Percentiles rank a stretch among this genome's conserved stretches.
Evolutionary conservation across 2,329 filamentous ascomycete species (phyloP).

Genomic region (Dactylellina leptospora): DNA sequence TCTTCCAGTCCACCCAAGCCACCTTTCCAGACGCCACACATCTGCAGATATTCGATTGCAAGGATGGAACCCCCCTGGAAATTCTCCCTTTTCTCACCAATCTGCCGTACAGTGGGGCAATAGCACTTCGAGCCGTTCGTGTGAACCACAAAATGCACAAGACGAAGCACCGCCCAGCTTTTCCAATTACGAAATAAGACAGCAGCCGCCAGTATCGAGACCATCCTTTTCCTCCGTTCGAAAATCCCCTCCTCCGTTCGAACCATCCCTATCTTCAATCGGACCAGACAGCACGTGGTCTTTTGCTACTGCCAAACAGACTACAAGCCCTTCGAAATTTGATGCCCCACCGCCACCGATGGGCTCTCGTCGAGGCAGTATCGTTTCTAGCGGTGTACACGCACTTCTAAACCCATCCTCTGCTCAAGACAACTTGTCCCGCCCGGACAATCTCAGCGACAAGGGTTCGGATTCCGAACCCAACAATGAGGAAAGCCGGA

Average conservation of each 20-base stretch:
- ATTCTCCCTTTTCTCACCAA: constrained; percentile 68
- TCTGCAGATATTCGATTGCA: constrained; percentile 93
- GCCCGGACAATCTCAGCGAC: constrained; percentile 47
- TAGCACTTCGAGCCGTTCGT: constrained; percentile 68
- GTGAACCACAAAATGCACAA: constrained; percentile 62
- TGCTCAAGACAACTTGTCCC: constrained; percentile 31
- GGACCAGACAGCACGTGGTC: constrained; percentile 56
- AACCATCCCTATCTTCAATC: constrained; percentile 55
- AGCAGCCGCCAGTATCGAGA: constrained; percentile 50
- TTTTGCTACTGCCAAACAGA: constrained; percentile 53
- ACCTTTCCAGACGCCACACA: constrained; percentile 71
- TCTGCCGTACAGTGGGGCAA: constrained; percentile 71
- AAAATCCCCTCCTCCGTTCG: constrained; percentile 56
- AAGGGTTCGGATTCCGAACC: constrained; percentile 47
- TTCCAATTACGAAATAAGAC: constrained; percentile 69
- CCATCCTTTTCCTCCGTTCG: constrained; percentile 55
- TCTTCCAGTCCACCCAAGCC: constrained; percentile 58
- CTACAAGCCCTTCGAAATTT: constrained; percentile 46
- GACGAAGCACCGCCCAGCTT: constrained; percentile 71
- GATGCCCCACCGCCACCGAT: constrained; percentile 56
- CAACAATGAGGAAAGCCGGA: constrained; percentile 41
- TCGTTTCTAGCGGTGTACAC: constrained; percentile 58
- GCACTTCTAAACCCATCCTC: constrained; percentile 57
- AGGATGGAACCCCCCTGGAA: constrained; percentile 71
- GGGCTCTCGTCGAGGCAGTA: constrained; percentile 57